Base-by-base conservation (phyloP, 108 stramenopile genomes). In the Fragilaria radians region DNA sequence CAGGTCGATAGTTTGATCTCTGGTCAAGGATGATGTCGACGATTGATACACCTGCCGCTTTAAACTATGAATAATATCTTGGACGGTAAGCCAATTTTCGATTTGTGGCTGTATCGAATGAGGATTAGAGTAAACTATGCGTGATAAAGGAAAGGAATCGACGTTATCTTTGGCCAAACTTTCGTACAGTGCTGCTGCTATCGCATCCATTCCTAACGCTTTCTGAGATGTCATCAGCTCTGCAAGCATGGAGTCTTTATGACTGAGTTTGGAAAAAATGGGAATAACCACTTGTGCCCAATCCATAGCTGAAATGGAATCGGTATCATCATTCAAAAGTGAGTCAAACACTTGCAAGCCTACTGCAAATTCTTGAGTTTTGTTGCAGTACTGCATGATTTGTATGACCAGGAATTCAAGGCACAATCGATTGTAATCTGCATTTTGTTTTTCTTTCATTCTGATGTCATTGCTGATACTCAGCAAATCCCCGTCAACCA, bases 151-250 rank as follows among this genome's bases (percentile, higher is more conserved):
- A 42, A 11, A 42, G 7, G 7, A 14, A 48, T 29, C 29, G n/a
- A 25, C 33, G 32, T 28, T 19, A 17, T 55, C 28, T n/a, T 47
- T 36, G 32, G 4, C 1, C 3, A 25, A 4, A 28, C 22, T 31
- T 22, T 58, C 34, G 52, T 28, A 70, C 21, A 77, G 61, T 3
- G 17, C 28, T 19, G 57, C 29, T 9, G 76, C 71, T n/a, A 57
- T 32, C 23, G 61, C 30, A 58, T 53, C 51, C 29, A 70, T 76
- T 0, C 78, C 78, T 3, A 83, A 53, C n/a, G 75, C 72, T 26
- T 66, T 69, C 9, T 83, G 65, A 14, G 82, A 69, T 21, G 68
- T 71, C 48, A 71, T 66, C 24, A 65, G 63, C 27, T 75, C 68
- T 14, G 58, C 70, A 21, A 79, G 28, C 3, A 81, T 25, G 3